Evolutionary conservation across 306 rosid genomes (phyloP).

Genomic region (Lupinus albus): DNA sequence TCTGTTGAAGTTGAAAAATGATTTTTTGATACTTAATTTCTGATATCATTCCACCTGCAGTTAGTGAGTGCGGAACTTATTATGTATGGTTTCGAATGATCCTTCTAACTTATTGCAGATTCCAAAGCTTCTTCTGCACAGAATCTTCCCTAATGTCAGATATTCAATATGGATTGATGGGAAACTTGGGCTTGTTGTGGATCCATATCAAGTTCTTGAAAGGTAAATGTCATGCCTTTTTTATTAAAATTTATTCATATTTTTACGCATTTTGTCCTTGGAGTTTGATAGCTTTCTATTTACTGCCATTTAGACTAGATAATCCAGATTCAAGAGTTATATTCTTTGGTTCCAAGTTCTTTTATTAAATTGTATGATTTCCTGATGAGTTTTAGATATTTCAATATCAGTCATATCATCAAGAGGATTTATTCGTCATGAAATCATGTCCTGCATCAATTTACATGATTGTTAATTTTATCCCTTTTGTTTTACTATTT

Average conservation of each 20-base stretch:
- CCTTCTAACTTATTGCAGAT: conserved; percentile 54
- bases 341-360: conserved; percentile 25
- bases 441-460: conserved; percentile 1
- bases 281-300: conserved; percentile 18
- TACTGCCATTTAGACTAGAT: conserved; percentile 16
- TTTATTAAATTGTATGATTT: conserved; percentile 9
- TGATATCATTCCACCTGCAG: conserved; percentile 1
- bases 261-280: conserved; percentile 29
- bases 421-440: background rate
- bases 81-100: conserved; percentile 30
- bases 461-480: conserved; percentile 4
- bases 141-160: conserved; percentile 84
- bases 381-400: conserved; percentile 15
- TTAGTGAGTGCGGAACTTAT: conserved; percentile 10
- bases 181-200: conserved; percentile 81
- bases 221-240: conserved; percentile 51
- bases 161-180: conserved; percentile 97
- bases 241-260: background rate
- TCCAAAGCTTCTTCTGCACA: conserved; percentile 97
- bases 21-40: conserved; percentile 14
- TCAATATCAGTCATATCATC: background rate
- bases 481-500: conserved; percentile 2
- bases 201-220: conserved; percentile 90
- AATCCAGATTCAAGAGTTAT: conserved; percentile 2
- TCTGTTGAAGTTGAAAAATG: conserved; percentile 19